Conservation (phyloP, 371 early-diverging fungal species). For the Amoeboaphelidium protococcarum region DNA sequence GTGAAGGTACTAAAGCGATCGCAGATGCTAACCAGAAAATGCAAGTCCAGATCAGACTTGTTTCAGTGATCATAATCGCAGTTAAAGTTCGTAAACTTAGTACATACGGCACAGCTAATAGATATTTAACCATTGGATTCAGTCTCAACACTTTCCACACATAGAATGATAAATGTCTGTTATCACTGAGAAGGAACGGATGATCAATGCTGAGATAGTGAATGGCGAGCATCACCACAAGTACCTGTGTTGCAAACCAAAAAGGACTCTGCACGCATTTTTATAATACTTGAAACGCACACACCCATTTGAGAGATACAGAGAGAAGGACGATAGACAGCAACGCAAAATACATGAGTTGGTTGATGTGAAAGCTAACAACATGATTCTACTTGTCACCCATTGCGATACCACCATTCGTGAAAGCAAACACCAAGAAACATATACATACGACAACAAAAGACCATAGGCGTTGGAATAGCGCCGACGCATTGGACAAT, state of each 20-base stretch:
- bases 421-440: constrained; percentile 35
- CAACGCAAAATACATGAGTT: constrained; percentile 57
- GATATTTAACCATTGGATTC: constrained; percentile 25
- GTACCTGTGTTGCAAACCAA: not conserved
- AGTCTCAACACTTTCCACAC: constrained; percentile 51
- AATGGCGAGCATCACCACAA: not conserved
- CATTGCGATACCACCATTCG: constrained; percentile 63
- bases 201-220: constrained; percentile 36
- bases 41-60: constrained; percentile 4
- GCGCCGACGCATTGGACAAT: not conserved
- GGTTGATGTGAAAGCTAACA: constrained; percentile 50
- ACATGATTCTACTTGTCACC: constrained; percentile 67
- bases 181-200: constrained; percentile 78
- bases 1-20: constrained; percentile 55
- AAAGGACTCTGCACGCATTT: not conserved
- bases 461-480: constrained; percentile 4
- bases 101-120: constrained; percentile 35
- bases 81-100: constrained; percentile 16
- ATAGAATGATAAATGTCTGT: constrained; percentile 84
- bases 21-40: constrained; percentile 19
- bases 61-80: constrained; percentile 7
- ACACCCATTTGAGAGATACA: constrained; percentile 3
- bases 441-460: constrained; percentile 8
- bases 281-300: no score
- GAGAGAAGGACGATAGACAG: constrained; percentile 22